Conservation (phyloP, 1,284 basidiomycete genomes). For the Cryptococcus sp. region DNA sequence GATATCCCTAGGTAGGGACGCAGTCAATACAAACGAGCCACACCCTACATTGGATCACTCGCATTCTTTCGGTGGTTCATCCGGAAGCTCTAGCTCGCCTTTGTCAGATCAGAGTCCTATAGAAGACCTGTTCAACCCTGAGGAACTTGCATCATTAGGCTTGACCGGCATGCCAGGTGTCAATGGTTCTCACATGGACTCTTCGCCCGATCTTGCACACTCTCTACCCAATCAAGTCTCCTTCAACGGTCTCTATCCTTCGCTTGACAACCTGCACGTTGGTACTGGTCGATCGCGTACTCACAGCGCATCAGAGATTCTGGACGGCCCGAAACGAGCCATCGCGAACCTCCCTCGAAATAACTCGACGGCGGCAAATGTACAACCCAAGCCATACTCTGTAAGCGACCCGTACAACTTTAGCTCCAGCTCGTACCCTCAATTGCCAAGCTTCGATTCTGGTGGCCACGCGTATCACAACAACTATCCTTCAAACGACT, state of each 20-base stretch:
- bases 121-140: constrained; percentile 46
- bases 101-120: constrained; percentile 36
- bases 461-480: not conserved
- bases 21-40: constrained; percentile 2
- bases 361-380: constrained; percentile 4
- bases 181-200: constrained; percentile 12
- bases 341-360: constrained; percentile 25
- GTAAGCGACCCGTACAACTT: constrained; percentile 14
- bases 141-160: constrained; percentile 47
- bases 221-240: constrained; percentile 13
- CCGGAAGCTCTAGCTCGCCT: constrained; percentile 32
- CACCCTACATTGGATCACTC: constrained; percentile 8
- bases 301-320: constrained; percentile 15
- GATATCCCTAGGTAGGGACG: constrained; percentile 45
- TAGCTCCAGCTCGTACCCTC: constrained; percentile 15
- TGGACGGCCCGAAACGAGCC: constrained; percentile 17
- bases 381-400: constrained; percentile 4
- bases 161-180: constrained; percentile 49
- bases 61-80: constrained; percentile 6
- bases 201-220: constrained; percentile 4
- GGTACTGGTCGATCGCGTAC: constrained; percentile 17
- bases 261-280: constrained; percentile 24
- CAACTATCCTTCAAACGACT: constrained; percentile 7
- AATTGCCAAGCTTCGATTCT: constrained; percentile 10
- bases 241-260: constrained; percentile 40